phyloP scores from a whole-genome alignment of 495 filamentous ascomycete species.

The Cryomyces antarcticus region DNA sequence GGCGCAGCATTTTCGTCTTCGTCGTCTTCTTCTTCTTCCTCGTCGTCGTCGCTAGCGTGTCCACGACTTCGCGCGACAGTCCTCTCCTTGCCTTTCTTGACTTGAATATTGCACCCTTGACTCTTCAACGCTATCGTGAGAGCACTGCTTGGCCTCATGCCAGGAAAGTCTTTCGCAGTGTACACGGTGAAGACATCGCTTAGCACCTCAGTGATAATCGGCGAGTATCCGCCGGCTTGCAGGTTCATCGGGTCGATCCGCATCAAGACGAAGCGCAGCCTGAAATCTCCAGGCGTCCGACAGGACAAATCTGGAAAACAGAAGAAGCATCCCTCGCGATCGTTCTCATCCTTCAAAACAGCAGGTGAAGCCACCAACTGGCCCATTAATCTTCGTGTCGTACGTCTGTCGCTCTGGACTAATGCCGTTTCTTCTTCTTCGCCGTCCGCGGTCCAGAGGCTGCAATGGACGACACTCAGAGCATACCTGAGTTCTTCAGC shows the following conservation, averaged over 20 bases:
- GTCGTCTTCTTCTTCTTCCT: conserved; percentile 26
- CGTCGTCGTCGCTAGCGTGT: conserved; percentile 15
- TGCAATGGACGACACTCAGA: conserved; percentile 71
- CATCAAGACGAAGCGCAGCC: conserved; percentile 73
- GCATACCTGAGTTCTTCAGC: conserved; percentile 45
- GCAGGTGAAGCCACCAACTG: conserved; percentile 59
- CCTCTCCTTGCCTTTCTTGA: conserved; percentile 67
- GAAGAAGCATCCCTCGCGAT: conserved; percentile 66
- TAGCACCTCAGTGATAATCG: conserved; percentile 45
- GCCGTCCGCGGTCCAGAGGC: conserved; percentile 42
- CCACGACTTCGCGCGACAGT: conserved; percentile 9
- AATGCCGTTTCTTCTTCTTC: conserved; percentile 36
- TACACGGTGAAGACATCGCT: conserved; percentile 73
- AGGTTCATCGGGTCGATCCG: conserved; percentile 38
- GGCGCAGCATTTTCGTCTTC: conserved; percentile 1
- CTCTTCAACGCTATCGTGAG: conserved; percentile 49
- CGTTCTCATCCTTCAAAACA: conserved; percentile 42
- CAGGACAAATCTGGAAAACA: conserved; percentile 89
- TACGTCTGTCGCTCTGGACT: conserved; percentile 20
- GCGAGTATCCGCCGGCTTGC: conserved; percentile 30
- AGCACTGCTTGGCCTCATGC: conserved; percentile 59
- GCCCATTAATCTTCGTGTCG: conserved; percentile 50
- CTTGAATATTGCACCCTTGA: conserved; percentile 58
- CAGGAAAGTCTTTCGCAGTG: conserved; percentile 91
- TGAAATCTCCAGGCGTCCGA: conserved; percentile 64